These are phyloP conservation scores for Erythrobasidium hasegawianum DNA, from an alignment of 1,284 basidiomycete genomes.

Conservation along the genomic window DNA sequence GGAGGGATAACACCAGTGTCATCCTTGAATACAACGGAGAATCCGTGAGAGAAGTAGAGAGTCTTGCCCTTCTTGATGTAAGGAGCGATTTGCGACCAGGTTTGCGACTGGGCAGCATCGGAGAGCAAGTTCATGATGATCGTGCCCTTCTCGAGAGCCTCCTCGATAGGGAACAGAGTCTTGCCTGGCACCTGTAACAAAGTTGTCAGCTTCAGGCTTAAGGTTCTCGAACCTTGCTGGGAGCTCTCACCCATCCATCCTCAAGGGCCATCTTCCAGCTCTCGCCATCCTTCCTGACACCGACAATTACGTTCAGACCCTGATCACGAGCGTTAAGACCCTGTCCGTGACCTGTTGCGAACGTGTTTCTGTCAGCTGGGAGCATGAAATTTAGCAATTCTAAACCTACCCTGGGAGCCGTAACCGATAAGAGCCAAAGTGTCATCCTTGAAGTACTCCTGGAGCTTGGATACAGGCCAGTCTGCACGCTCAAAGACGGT, in stretches of 20 bases:
- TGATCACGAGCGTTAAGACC: slow-evolving; percentile 98
- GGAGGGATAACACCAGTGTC: slow-evolving; percentile 93
- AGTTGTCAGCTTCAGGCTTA: too few relatives aligned
- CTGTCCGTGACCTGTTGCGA: slow-evolving; percentile 77
- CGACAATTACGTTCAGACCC: slow-evolving; percentile 96
- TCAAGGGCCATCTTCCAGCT: slow-evolving; percentile 93
- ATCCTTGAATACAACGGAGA: slow-evolving; percentile 97
- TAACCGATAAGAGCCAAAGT: slow-evolving; percentile 98
- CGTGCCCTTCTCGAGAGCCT: slow-evolving; percentile 90
- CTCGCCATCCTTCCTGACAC: slow-evolving; percentile 94
- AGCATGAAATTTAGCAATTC: neutral
- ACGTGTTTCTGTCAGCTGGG: neutral
- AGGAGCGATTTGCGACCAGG: slow-evolving; percentile 82
- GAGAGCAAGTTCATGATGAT: slow-evolving; percentile 99
- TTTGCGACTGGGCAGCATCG: slow-evolving; percentile 94
- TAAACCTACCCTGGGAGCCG: slow-evolving; percentile 67
- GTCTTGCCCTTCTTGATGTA: slow-evolving; percentile 90
- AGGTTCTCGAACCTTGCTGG: neutral
- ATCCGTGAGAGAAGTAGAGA: slow-evolving; percentile 99
- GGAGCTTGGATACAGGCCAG: slow-evolving; percentile 96
- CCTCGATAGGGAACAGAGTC: slow-evolving; percentile 97
- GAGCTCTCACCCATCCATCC: slow-evolving; percentile 82
- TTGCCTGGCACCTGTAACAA: slow-evolving; percentile 85
- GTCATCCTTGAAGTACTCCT: slow-evolving; percentile 99
- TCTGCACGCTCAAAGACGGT: slow-evolving; percentile 95